Evolutionary conservation across 2,329 filamentous ascomycete species (phyloP), one percentile per base, ranked within the genome.

Genomic region (Colletotrichum tofieldiae): DNA sequence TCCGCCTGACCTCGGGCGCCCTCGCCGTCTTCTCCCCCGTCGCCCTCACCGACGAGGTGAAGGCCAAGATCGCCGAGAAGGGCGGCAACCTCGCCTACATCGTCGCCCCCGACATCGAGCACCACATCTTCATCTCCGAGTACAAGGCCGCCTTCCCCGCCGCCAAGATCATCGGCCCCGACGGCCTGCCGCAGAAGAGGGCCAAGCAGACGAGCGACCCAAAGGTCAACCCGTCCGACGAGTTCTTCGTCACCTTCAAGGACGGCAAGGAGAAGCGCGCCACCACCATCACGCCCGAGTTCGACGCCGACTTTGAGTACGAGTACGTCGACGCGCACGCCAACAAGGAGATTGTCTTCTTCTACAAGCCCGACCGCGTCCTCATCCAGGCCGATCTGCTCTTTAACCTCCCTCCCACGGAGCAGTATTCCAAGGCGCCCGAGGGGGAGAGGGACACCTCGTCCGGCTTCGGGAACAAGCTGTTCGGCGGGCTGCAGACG

Each of bases 21-120:
- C 90, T 98, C 51, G 94, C 94, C 75, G 92, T 98, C 81, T 98
- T 98, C 88, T 98, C 95, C 0, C 96, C 96, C 23, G 93, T 96
- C 26, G 93, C 93, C 18, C 88, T 98, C 67, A 98, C 95, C 3
- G 88, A 92, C 3, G 90, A 92, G 70, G 91, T 95, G 49, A 90
- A 88, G 73, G 81, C 86, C 76, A 91, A 92, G 80, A 85, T 93
- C 63, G 84, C 87, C 66, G 86, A 90, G 43, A 84, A 94, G 68
- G 91, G 91, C 73, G 91, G 92, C 61, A 87, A 90, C 52, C 90
- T 98, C 63, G 89, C 88, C 76, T 98, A 98, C 86, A 92, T 99
- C 75, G 87, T 96, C 35, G 96, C 96, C 0, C 90, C 93, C 1
- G 96, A 99, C 81, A 88, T 94, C 64, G 95, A 99, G 85, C 96